Evolutionary conservation across 805 yeast genomes (phyloP).

Genomic region (Spathaspora passalidarum): DNA sequence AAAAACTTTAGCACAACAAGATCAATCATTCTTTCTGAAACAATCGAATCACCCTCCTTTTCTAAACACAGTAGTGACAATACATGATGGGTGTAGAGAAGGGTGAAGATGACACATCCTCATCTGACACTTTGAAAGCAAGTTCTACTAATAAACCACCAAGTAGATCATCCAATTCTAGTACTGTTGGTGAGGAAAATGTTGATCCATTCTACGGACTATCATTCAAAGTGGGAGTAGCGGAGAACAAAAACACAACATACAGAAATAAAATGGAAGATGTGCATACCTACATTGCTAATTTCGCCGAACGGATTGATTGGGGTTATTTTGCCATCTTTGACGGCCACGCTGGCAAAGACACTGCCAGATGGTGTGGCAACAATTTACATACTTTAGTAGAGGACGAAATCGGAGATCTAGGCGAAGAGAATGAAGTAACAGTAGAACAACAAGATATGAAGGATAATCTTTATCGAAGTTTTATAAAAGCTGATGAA

Average conservation of each 20-base stretch:
- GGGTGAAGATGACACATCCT: too few relatives aligned
- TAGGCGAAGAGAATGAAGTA: constrained; percentile 3
- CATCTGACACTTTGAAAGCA: neutral
- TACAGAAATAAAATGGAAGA: constrained; percentile 93
- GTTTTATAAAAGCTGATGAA: constrained; percentile 75
- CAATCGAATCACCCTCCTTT: too few relatives aligned
- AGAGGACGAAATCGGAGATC: constrained; percentile 47
- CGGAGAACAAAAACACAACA: constrained; percentile 81
- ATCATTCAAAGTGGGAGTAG: constrained; percentile 82
- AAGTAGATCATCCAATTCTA: neutral
- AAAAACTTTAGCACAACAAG: too few relatives aligned
- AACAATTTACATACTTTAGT: constrained; percentile 71
- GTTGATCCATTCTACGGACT: constrained; percentile 52
- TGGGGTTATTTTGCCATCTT: constrained; percentile 95
- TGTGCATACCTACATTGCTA: constrained; percentile 88
- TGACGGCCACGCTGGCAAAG: constrained; percentile 97
- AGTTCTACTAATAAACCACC: neutral
- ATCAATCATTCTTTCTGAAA: too few relatives aligned
- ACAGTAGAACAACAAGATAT: constrained; percentile 51
- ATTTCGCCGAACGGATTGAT: constrained; percentile 85
- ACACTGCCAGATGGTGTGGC: constrained; percentile 94
- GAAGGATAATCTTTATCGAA: constrained; percentile 60
- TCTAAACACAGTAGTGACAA: too few relatives aligned
- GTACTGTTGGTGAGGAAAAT: neutral
- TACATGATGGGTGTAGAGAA: neutral